These are phyloP conservation scores for Funneliformis geosporum DNA, from an alignment of 192 early-diverging fungal species.

Conservation along the genomic window DNA sequence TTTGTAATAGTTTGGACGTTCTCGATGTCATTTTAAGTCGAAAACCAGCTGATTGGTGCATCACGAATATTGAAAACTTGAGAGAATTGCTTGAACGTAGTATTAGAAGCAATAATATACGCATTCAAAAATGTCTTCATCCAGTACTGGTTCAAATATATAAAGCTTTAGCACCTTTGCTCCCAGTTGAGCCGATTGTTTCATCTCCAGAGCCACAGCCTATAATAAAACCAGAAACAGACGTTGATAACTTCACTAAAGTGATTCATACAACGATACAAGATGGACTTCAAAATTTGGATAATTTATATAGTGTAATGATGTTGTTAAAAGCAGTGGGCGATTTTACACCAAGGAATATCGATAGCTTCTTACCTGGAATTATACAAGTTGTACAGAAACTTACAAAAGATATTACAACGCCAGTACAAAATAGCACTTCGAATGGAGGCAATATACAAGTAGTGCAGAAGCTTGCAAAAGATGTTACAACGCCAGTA, in stretches of 20 bases:
- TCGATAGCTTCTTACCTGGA: conserved; percentile 71
- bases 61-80: conserved; percentile 61
- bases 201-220: conserved; percentile 25
- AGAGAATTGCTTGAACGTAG: conserved; percentile 68
- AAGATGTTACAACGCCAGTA: conserved; percentile 47
- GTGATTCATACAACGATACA: conserved; percentile 66
- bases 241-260: conserved; percentile 56
- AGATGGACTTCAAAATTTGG: conserved; percentile 66
- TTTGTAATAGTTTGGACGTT: conserved; percentile 72
- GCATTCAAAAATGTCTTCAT: conserved; percentile 69
- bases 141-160: conserved; percentile 76
- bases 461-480: conserved; percentile 80
- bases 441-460: conserved; percentile 65
- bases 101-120: conserved; percentile 73
- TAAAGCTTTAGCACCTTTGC: conserved; percentile 41
- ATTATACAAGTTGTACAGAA: conserved; percentile 84
- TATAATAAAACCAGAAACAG: conserved; percentile 31
- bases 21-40: conserved; percentile 61
- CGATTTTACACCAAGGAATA: conserved; percentile 61
- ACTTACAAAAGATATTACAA: conserved; percentile 81
- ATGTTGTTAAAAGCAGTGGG: conserved; percentile 68
- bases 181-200: conserved; percentile 43
- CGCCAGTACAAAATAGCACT: conserved; percentile 40
- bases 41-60: conserved; percentile 65
- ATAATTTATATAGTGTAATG: conserved; percentile 67